A percentile compares a stretch with the other conserved stretches of the same genome.
phyloP scores from a whole-genome alignment of 306 rosid species.

The Lathyrus sativus region DNA sequence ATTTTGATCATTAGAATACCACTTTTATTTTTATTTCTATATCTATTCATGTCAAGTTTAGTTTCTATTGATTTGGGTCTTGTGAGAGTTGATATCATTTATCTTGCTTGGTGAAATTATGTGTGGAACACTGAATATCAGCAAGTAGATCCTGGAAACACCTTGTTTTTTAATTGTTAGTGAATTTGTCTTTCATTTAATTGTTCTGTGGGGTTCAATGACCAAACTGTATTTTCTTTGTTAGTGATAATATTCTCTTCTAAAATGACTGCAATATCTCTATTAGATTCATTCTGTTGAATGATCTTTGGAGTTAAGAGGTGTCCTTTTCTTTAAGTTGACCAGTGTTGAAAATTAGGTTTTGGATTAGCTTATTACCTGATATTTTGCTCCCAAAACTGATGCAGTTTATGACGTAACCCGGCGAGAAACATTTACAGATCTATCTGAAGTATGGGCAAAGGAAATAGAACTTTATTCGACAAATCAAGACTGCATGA shows the following conservation, averaged over 20 bases:
- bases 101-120: conserved; percentile 4
- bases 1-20: conserved; percentile 8
- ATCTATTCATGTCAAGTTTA: conserved; percentile 2
- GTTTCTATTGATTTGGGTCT: conserved; percentile 4
- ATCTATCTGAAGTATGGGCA: conserved; percentile 92
- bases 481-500: conserved; percentile 95
- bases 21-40: conserved; percentile 13
- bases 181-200: conserved; percentile 13
- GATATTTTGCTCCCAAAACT: conserved; percentile 30
- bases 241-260: background rate
- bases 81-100: conserved; percentile 14
- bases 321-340: conserved; percentile 21
- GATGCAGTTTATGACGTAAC: conserved; percentile 88
- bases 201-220: conserved; percentile 9
- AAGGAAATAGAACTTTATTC: conserved; percentile 93
- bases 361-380: conserved; percentile 30
- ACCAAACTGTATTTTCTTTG: conserved; percentile 26
- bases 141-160: conserved; percentile 26
- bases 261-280: conserved; percentile 12
- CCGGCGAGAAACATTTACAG: conserved; percentile 87
- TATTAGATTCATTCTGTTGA: conserved; percentile 20
- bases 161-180: conserved; percentile 10
- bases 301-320: conserved; percentile 30
- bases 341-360: conserved; percentile 4
- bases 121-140: background rate